These are phyloP conservation scores for Chlorella sp. DNA, from an alignment of 139 green algal genomes.

Conservation along the genomic window DNA sequence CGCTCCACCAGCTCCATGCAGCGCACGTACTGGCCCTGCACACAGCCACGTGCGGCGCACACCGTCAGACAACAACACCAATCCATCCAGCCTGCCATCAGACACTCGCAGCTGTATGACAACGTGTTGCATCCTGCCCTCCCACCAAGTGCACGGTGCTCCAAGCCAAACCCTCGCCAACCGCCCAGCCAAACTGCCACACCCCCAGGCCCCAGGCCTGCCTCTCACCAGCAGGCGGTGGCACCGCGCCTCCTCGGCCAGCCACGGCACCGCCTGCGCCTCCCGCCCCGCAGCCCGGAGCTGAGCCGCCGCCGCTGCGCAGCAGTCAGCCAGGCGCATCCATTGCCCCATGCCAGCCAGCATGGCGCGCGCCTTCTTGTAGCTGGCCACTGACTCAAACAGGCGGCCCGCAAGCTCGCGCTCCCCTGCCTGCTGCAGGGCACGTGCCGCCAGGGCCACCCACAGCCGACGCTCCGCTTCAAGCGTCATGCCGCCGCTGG, in stretches of 20 bases:
- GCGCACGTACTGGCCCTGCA: neutral
- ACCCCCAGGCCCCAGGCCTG: too few species aligned
- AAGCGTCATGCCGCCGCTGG: neutral
- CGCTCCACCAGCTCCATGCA: neutral
- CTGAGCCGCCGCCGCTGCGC: neutral
- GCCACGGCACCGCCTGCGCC: constrained; percentile 7
- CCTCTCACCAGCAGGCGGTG: neutral
- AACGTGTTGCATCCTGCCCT: too few species aligned
- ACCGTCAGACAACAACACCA: too few species aligned
- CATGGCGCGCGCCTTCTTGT: constrained; percentile 8
- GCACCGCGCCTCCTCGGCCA: constrained; percentile 7
- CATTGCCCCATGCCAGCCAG: neutral
- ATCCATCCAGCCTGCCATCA: too few species aligned
- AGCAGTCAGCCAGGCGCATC: neutral
- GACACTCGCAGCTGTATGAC: too few species aligned
- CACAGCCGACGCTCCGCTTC: constrained; percentile 21
- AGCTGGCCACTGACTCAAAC: neutral
- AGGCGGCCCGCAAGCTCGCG: constrained; percentile 21
- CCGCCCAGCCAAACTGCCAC: too few species aligned
- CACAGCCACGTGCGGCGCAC: too few species aligned
- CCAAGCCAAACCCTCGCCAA: too few species aligned
- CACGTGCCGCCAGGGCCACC: constrained; percentile 1
- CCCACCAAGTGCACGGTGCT: too few species aligned
- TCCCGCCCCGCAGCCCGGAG: neutral
- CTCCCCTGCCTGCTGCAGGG: constrained; percentile 32